Conservation (phyloP, 169 alveolate genomes). For the Plasmodium reichenowi region DNA sequence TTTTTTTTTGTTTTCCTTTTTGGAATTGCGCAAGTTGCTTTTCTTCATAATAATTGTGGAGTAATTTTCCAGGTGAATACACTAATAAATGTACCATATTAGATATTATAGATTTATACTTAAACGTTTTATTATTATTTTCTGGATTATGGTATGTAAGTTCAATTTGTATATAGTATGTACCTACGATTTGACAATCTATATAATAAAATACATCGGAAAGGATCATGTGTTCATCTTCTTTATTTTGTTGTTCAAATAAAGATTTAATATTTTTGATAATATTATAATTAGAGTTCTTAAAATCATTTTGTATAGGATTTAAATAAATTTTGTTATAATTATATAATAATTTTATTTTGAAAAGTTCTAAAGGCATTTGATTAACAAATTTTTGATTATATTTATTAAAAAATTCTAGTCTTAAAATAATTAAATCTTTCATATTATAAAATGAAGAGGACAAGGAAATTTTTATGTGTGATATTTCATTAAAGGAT, state of each 20-base stretch:
- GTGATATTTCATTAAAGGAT: conserved; percentile 8
- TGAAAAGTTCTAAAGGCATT: conserved; percentile 8
- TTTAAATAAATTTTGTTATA: conserved; percentile 17
- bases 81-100: conserved; percentile 21
- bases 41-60: too few species aligned
- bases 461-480: conserved; percentile 19
- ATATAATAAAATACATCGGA: conserved; percentile 46
- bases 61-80: conserved; percentile 28
- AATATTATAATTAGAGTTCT: too few species aligned
- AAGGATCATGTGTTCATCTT: background rate
- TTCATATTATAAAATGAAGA: background rate
- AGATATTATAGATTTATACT: conserved; percentile 20
- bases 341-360: conserved; percentile 31
- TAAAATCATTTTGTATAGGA: background rate
- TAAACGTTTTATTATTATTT: background rate
- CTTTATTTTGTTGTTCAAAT: background rate
- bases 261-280: too few species aligned
- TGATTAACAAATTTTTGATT: conserved; percentile 19
- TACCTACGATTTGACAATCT: conserved; percentile 10
- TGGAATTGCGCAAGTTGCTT: too few species aligned
- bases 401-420: conserved; percentile 23
- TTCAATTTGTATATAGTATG: conserved; percentile 63
- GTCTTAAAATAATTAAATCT: conserved; percentile 6
- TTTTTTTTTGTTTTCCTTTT: too few species aligned
- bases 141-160: conserved; percentile 18